These are phyloP conservation scores for Narthecium ossifragum DNA, from an alignment of 106 monocot genomes.

Conservation along the genomic window DNA sequence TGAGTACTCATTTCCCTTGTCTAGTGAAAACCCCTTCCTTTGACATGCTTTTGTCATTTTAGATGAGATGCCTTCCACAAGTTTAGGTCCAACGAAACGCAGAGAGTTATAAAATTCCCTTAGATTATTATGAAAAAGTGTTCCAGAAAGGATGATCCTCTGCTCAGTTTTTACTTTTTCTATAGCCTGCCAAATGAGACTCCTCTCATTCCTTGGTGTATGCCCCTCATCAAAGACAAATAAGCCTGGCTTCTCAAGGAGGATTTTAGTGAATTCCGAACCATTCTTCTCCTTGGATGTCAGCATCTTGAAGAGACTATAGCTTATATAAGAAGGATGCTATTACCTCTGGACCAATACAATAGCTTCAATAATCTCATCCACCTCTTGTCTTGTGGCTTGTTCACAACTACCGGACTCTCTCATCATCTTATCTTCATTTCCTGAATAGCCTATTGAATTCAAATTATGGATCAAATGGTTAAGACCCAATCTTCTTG, in stretches of 20 bases:
- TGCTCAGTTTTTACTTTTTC: slow-evolving; percentile 38
- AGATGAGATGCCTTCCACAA: slow-evolving; percentile 25
- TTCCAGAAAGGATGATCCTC: slow-evolving; percentile 75
- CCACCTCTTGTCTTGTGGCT: not conserved
- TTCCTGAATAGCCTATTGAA: slow-evolving; percentile 17
- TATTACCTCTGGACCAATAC: slow-evolving; percentile 37
- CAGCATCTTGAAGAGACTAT: slow-evolving; percentile 43
- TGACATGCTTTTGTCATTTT: slow-evolving; percentile 11
- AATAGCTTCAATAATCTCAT: slow-evolving; percentile 32
- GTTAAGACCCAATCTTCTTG: slow-evolving; percentile 43
- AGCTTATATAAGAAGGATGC: slow-evolving; percentile 63
- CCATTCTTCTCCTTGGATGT: slow-evolving; percentile 3
- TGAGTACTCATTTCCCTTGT: slow-evolving; percentile 14
- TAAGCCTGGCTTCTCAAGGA: slow-evolving; percentile 46
- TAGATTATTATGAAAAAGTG: slow-evolving; percentile 86
- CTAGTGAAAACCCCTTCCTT: slow-evolving; percentile 1
- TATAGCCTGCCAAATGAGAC: slow-evolving; percentile 49
- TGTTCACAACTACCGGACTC: slow-evolving; percentile 12
- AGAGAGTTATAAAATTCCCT: slow-evolving; percentile 66
- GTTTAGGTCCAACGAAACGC: slow-evolving; percentile 50
- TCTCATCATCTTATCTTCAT: slow-evolving; percentile 26
- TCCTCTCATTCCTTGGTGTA: slow-evolving; percentile 55
- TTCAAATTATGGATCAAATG: slow-evolving; percentile 65
- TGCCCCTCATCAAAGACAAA: slow-evolving; percentile 85
- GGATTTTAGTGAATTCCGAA: slow-evolving; percentile 13